A percentile compares a stretch with the other conserved stretches of the same genome.
Evolutionary conservation across 106 monocot genomes (phyloP).

Genomic region (Agapanthus africanus): DNA sequence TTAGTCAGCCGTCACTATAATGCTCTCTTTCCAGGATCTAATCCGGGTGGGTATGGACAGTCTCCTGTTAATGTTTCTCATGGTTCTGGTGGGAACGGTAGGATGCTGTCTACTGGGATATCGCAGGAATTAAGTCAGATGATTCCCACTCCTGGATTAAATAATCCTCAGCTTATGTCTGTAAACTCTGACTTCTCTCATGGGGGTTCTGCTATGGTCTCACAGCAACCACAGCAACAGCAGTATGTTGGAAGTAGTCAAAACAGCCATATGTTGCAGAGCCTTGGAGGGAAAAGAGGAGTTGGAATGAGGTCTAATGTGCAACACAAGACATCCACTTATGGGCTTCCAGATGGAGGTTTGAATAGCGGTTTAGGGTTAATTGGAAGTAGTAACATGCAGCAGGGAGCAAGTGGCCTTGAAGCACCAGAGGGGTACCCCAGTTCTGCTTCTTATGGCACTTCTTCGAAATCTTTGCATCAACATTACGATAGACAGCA

Average conservation of each 20-base stretch:
- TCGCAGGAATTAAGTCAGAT: constrained; percentile 63
- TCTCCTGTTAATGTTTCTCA: constrained; percentile 33
- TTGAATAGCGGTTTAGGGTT: constrained; percentile 41
- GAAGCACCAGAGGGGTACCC: constrained; percentile 40
- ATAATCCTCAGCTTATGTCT: constrained; percentile 37
- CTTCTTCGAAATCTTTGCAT: too few species aligned
- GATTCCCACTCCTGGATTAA: constrained; percentile 95
- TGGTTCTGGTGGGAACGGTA: constrained; percentile 36
- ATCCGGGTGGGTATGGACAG: constrained; percentile 49
- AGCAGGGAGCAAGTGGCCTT: constrained; percentile 38
- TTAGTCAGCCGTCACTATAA: not conserved
- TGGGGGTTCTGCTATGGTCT: constrained; percentile 35
- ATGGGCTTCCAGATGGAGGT: constrained; percentile 60
- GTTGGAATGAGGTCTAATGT: constrained; percentile 46
- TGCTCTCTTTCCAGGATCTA: constrained; percentile 1
- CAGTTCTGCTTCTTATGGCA: constrained; percentile 33
- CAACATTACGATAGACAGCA: constrained; percentile 65
- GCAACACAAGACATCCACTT: constrained; percentile 46
- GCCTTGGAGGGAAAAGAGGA: constrained; percentile 36
- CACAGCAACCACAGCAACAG: constrained; percentile 52
- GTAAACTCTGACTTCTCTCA: constrained; percentile 40
- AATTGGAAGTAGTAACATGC: constrained; percentile 46
- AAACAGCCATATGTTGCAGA: constrained; percentile 49
- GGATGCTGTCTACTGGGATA: constrained; percentile 32
- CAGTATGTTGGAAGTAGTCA: constrained; percentile 61